Evolutionary conservation across 352 stramenopile species (phyloP), one percentile per base, ranked within the genome.

Genomic region (Phytophthora tubulina): DNA sequence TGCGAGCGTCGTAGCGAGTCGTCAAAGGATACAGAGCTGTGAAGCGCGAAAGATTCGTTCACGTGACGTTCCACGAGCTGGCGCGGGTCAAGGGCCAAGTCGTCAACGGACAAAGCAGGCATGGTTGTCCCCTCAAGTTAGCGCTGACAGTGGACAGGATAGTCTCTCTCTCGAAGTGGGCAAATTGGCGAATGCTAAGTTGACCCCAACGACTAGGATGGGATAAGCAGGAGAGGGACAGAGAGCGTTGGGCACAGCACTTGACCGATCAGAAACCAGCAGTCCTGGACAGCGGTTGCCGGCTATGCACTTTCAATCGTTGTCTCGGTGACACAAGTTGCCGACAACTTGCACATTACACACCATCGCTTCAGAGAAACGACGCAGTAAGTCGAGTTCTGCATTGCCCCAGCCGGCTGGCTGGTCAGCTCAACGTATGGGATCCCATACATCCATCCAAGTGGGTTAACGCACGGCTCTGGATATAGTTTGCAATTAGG

Each of bases 181-280:
- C 58, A 60, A 61, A 73, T 69, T 69, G 10, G 33, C 17, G 58
- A 73, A 44, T 73, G 57, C 27, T 17, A 67, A 11, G 56, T 33
- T 72, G 39, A 49, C 45, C 33, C 9, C 15, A 51, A 55, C 44
- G 53, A 64, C 21, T 31, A 38, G 46, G 46, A 67, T 58, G 7
- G 64, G 55, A 72, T 72, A 61, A 72, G 64, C 63, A 66, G 36
- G 56, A 72, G 58, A 46, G 65, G 65, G 57, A 60, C 57, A 64
- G 63, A 70, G 63, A 64, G 63, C 36, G 65, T 69, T 68, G 65
- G 56, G 64, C 65, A 63, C 65, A 70, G 49, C 46, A 48, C 33
- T 45, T 33, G 45, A 35, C 36, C 39, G 57, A 55, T 59, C 59
- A 59, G 53, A 61, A 61, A 61, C 53, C 53, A 46, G 45, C 58